A percentile compares a stretch with the other conserved stretches of the same genome.
Conservation (phyloP, 371 early-diverging fungal species). For the Nematocida minor region DNA sequence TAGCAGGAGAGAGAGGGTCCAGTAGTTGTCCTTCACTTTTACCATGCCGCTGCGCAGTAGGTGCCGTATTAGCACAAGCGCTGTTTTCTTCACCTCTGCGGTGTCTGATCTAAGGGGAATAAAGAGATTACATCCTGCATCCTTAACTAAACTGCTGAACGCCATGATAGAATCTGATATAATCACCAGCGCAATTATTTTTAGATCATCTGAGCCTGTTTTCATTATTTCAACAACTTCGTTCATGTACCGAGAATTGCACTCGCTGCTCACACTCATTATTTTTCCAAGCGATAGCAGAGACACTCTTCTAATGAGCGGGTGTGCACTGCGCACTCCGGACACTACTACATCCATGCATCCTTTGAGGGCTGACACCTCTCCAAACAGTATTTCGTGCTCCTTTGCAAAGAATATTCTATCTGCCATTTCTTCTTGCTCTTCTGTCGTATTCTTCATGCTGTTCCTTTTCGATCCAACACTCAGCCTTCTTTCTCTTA, state of each 20-base stretch:
- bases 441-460: slow-evolving; percentile 48
- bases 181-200: slow-evolving; percentile 26
- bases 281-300: slow-evolving; percentile 40
- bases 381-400: slow-evolving; percentile 62
- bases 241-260: slow-evolving; percentile 15
- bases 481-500: slow-evolving; percentile 62
- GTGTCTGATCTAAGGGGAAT: background rate
- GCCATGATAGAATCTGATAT: slow-evolving; percentile 47
- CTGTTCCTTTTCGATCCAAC: slow-evolving; percentile 56
- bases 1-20: slow-evolving; percentile 33
- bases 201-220: background rate
- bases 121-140: slow-evolving; percentile 23
- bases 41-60: slow-evolving; percentile 45
- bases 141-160: slow-evolving; percentile 43
- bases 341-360: slow-evolving; percentile 43
- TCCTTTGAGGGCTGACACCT: slow-evolving; percentile 39
- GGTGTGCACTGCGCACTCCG: background rate
- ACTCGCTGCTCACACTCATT: slow-evolving; percentile 49
- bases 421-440: slow-evolving; percentile 64
- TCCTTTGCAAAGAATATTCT: slow-evolving; percentile 63
- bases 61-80: slow-evolving; percentile 42
- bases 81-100: background rate
- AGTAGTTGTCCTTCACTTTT: slow-evolving; percentile 39
- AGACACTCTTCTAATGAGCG: slow-evolving; percentile 2
- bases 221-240: background rate